Evolutionary conservation across 768 basidiomycete genomes (phyloP), one percentile per base, ranked within the genome.

Genomic region (Russula abietina): DNA sequence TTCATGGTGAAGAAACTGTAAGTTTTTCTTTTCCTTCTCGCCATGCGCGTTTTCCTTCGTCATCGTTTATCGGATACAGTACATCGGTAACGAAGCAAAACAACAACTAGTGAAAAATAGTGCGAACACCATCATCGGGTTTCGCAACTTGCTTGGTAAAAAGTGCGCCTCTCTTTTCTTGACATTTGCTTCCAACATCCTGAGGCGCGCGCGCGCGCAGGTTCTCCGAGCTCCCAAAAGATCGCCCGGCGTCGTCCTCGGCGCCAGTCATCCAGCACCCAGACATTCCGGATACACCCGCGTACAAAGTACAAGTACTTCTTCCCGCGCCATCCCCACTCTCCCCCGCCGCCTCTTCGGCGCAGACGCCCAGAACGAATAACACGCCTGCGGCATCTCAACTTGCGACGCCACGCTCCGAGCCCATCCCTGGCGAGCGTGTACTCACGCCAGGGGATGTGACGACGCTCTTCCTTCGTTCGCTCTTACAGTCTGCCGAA

Each of bases 71-170:
- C 10, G 14, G 43, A 72, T 97, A 55, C 24, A 57, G 95, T 98
- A 98, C 77, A 90, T 96, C 55, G 97, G 97, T 64, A 95, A 91
- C 75, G 90, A 93, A 71, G 96, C 95, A 45, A 92, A 88, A 71
- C 87, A 85, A 3, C 97, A 98, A 71, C 86, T 98, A 43, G 91
- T 98, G 16, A 97, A 97, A 77, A 98, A 99, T 74, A 78, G 89
- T 0, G 80, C 87, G 70, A 98, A 99, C 73, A 96, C 95, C 19
- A 94, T 98, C 69, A 85, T 84, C n/a, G 91, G 89, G 1, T 98
- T 98, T 80, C 82, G 95, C 28, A 93, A 97, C 72, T 78, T 98
- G 9, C 78, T 99, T 30, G 96, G 96, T 59, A 91, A 93, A 80
- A 93, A 86, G 89, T 95, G 62, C 30, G 83, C 75, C n/a, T 2